Evolutionary conservation across 73 alveolate genomes (phyloP).

Genomic region (Paramecium octaurelia): DNA sequence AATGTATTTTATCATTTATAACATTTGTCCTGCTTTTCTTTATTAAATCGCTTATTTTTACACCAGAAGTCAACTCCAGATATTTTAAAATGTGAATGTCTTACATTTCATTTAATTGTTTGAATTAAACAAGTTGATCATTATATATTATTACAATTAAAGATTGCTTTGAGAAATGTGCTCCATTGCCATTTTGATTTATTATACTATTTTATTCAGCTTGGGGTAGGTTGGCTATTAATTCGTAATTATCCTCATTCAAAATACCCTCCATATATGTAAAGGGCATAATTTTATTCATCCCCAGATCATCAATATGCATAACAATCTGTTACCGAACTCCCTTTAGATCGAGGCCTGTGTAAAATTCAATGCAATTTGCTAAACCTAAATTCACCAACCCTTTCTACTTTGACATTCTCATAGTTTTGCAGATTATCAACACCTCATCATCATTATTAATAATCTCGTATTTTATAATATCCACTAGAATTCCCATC

Average conservation of each 20-base stretch:
- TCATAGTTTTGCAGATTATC: not conserved
- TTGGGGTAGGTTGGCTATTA: not conserved
- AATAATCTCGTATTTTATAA: not conserved
- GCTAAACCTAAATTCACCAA: not conserved
- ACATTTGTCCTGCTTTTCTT: not conserved
- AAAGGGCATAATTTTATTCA: constrained; percentile 31
- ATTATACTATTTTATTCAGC: not conserved
- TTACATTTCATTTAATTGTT: not conserved
- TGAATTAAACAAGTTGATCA: not conserved
- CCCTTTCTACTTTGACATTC: not conserved
- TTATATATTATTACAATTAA: not conserved
- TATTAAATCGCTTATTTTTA: not conserved
- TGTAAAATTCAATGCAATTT: not conserved
- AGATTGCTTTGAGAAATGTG: not conserved
- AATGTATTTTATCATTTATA: not conserved
- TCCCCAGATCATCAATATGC: not conserved
- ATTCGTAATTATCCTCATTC: not conserved
- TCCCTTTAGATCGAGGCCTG: constrained; percentile 12
- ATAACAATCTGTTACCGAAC: not conserved
- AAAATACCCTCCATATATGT: not conserved
- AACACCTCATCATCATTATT: not conserved
- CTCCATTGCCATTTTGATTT: not conserved
- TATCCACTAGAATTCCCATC: constrained; percentile 9
- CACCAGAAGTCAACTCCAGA: not conserved
- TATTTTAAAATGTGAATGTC: not conserved